Evolutionary conservation across 305 asterid genomes (phyloP).

Genomic region (Solanum hybrid): DNA sequence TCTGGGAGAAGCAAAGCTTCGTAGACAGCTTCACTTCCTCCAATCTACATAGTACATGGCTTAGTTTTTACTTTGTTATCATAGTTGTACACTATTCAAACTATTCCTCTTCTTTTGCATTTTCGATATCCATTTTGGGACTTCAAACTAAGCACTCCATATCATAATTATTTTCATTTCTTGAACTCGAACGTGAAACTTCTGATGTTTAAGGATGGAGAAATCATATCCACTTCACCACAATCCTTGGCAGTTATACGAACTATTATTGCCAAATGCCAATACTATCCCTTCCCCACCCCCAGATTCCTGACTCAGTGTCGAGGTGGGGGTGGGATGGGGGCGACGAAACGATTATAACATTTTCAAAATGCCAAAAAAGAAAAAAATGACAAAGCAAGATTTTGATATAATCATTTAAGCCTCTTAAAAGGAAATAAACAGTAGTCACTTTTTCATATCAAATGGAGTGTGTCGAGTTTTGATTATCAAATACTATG

Average conservation of each 20-base stretch:
- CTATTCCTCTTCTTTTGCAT: neutral
- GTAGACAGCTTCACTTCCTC: neutral
- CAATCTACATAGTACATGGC: neutral
- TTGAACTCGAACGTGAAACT: neutral
- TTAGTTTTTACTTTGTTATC: neutral
- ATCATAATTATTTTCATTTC: neutral
- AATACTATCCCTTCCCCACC: neutral
- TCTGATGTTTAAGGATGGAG: neutral
- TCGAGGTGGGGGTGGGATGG: neutral
- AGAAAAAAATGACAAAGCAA: neutral
- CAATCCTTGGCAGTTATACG: neutral
- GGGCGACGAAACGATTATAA: neutral
- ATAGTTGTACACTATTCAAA: neutral
- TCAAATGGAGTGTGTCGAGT: neutral
- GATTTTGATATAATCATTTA: neutral
- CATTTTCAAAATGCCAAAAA: neutral
- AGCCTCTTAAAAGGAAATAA: neutral
- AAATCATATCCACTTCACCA: neutral
- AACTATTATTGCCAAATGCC: neutral
- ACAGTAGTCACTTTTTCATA: neutral
- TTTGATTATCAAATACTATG: neutral
- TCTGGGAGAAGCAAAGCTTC: neutral
- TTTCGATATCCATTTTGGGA: neutral
- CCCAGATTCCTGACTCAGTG: neutral
- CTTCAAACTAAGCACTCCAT: neutral